These are phyloP conservation scores for Symbiodinium natans DNA, from an alignment of 73 alveolate species.

Conservation along the genomic window DNA sequence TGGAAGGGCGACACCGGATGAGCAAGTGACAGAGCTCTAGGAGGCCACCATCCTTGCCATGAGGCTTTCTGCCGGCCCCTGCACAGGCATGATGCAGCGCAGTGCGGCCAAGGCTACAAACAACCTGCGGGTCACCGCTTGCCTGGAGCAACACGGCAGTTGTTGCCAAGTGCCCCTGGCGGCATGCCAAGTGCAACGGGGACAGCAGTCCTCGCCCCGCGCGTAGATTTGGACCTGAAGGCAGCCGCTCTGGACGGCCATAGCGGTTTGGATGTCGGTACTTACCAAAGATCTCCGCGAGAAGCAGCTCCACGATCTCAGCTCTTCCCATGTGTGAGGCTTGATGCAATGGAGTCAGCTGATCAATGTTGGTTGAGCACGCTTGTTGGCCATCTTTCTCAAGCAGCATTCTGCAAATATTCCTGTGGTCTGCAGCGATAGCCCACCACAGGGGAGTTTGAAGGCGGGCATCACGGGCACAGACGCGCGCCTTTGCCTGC, in stretches of 20 bases:
- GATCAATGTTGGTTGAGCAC: conserved; percentile 35
- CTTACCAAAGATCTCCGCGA: neutral
- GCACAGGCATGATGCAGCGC: conserved; percentile 75
- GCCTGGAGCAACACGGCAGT: conserved; percentile 60
- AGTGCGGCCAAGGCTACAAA: conserved; percentile 71
- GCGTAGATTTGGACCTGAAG: conserved; percentile 74
- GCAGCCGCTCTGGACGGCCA: conserved; percentile 71
- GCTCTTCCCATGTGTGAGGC: conserved; percentile 70
- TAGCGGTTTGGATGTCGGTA: conserved; percentile 17
- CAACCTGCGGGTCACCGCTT: conserved; percentile 34
- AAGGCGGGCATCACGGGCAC: conserved; percentile 36
- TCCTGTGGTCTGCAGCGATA: conserved; percentile 31
- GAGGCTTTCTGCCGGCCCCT: conserved; percentile 23
- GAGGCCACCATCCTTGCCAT: neutral
- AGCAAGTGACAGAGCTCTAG: conserved; percentile 80
- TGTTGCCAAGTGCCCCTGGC: conserved; percentile 70
- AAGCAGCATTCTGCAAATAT: conserved; percentile 30
- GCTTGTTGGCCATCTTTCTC: conserved; percentile 34
- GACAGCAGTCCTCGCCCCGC: conserved; percentile 71
- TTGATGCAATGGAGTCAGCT: conserved; percentile 52
- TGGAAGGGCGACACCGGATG: conserved; percentile 47
- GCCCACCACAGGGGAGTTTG: conserved; percentile 93
- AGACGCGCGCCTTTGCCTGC: conserved; percentile 50
- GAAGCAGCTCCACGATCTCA: conserved; percentile 40
- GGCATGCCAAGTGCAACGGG: neutral